Conservation (phyloP, 805 yeast genomes). For the Lipomyces chichibuensis region DNA sequence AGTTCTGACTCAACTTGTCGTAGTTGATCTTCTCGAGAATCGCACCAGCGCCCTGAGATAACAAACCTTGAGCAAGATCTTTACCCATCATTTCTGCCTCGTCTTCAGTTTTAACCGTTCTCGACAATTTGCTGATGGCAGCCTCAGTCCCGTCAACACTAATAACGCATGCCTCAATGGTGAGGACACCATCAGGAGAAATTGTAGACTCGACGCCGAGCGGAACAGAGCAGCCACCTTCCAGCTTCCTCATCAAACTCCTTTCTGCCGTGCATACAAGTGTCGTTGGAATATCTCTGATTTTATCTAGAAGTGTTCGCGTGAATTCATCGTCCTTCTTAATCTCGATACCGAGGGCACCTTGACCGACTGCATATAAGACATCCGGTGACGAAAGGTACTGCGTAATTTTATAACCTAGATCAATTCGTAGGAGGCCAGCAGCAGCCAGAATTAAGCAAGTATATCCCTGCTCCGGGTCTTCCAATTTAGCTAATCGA, state of each 20-base stretch:
- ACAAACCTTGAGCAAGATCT: conserved; percentile 66
- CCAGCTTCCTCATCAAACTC: conserved; percentile 79
- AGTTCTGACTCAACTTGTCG: conserved; percentile 49
- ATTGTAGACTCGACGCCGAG: conserved; percentile 72
- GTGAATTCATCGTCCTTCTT: conserved; percentile 66
- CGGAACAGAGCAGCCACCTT: conserved; percentile 98
- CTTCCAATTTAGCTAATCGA: conserved; percentile 79
- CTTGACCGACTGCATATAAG: conserved; percentile 99
- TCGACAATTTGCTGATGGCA: conserved; percentile 59
- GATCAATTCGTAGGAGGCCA: conserved; percentile 74
- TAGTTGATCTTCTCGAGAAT: conserved; percentile 81
- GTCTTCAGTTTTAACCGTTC: conserved; percentile 49
- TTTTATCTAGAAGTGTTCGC: conserved; percentile 59
- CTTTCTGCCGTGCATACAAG: conserved; percentile 87
- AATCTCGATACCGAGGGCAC: conserved; percentile 93
- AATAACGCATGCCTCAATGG: conserved; percentile 57
- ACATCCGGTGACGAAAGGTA: conserved; percentile 72
- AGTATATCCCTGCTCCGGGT: conserved; percentile 52
- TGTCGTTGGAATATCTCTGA: conserved; percentile 68
- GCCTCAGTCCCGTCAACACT: conserved; percentile 77
- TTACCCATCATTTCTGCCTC: conserved; percentile 77
- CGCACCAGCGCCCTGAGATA: conserved; percentile 75
- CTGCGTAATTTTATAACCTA: conserved; percentile 75
- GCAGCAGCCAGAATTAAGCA: conserved; percentile 92
- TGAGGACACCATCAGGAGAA: conserved; percentile 13